Conservation (phyloP, 306 rosid genomes). For the Rosa rugosa region DNA sequence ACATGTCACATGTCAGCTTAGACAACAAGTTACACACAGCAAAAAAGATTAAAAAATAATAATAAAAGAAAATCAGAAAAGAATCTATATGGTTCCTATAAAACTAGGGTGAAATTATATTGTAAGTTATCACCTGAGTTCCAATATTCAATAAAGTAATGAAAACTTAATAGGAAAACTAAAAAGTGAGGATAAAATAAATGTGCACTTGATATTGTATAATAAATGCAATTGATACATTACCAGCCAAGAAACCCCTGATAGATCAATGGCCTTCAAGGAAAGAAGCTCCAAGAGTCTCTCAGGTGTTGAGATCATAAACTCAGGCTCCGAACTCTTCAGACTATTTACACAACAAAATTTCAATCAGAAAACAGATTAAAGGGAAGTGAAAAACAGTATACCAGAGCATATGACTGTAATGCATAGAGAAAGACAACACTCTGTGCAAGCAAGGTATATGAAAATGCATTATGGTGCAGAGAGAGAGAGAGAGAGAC, state of each 20-base stretch:
- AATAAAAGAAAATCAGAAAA: background rate
- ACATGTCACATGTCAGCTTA: background rate
- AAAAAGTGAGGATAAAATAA: background rate
- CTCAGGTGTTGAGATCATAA: slow-evolving; percentile 90
- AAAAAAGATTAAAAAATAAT: background rate
- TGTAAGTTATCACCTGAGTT: background rate
- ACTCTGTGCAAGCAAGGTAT: background rate
- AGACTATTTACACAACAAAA: slow-evolving; percentile 49
- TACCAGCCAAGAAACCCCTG: slow-evolving; percentile 86
- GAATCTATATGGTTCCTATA: background rate
- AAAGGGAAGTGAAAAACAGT: background rate
- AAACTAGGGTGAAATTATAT: background rate
- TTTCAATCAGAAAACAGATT: slow-evolving; percentile 26
- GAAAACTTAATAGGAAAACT: background rate
- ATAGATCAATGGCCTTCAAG: slow-evolving; percentile 79
- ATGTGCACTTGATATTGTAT: background rate
- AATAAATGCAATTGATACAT: background rate
- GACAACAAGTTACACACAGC: background rate
- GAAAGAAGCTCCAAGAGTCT: slow-evolving; percentile 88
- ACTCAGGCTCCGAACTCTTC: slow-evolving; percentile 89
- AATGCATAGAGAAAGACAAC: background rate
- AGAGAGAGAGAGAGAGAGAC: background rate
- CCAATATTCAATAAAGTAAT: background rate
- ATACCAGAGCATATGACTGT: background rate
- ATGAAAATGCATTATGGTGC: background rate